Evolutionary conservation across 2,329 filamentous ascomycete species (phyloP), one percentile per base, ranked within the genome.

Genomic region (Trichoderma polysporum): DNA sequence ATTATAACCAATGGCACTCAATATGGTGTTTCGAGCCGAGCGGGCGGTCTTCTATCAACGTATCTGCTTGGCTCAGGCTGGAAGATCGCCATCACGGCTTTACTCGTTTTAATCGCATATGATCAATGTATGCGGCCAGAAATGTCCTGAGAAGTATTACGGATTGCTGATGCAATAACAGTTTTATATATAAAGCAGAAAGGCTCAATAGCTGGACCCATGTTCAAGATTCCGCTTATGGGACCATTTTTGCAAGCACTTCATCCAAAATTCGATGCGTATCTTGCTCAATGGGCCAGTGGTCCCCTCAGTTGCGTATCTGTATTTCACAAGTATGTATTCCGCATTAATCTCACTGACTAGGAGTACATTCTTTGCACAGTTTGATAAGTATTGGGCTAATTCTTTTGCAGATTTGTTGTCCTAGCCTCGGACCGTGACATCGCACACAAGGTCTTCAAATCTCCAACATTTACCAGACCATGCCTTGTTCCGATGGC

Each of bases 391-490:
- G 2, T 19, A 17, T 12, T 17, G 27, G 22, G 13, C 60, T 33
- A 35, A 63, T 0, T 2, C 45, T 17, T 54, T 17, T 19, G 45
- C 35, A 64, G 60, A 15, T 64, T 64, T 27, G 60, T 64, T 17
- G 60, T 64, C 19, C 12, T 64, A 7, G 60, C 60, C 6, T 56
- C 60, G 12, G 60, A 64, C 19, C 60, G 60, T 27, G 60, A 64
- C 10, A 25, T 64, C 8, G 60, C 60, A 19, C 60, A 64, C 60
- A 64, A 64, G 56, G 60, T 64, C 19, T 64, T 64, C 37, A 64
- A 64, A 33, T 64, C 60, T 1, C 60, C 60, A 12, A 64, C 60
- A 9, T 64, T 33, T 27, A 53, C 52, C 2, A 64, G 49, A 17
- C 60, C 60, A 47, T 64, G 60, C 50, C 35, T 64, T 15, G 60